These are phyloP conservation scores for Candida gigantensis DNA, from an alignment of 1,139 yeast species.

Conservation along the genomic window DNA sequence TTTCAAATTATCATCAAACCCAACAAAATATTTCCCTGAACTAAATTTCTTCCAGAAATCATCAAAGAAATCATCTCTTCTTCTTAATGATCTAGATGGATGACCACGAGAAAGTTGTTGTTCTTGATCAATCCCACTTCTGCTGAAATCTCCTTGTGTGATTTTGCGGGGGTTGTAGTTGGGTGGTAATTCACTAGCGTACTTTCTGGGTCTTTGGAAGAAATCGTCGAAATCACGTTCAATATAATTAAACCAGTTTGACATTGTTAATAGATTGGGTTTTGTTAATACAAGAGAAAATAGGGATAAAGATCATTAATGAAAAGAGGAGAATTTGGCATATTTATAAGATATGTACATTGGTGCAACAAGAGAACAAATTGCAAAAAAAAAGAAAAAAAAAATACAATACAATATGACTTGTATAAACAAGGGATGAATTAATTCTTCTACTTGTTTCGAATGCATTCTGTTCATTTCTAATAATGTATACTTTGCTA, in stretches of 20 bases:
- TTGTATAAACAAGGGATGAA: too few species aligned
- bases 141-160: conserved; percentile 4
- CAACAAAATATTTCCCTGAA: conserved; percentile 16
- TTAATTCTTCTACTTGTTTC: too few species aligned
- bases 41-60: conserved; percentile 16
- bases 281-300: too few species aligned
- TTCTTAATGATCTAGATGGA: not conserved
- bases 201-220: conserved; percentile 15
- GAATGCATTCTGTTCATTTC: too few species aligned
- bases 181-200: conserved; percentile 13
- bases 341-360: too few species aligned
- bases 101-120: conserved; percentile 1
- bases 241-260: conserved; percentile 8
- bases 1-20: conserved; percentile 23
- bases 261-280: conserved; percentile 2
- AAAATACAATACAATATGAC: too few species aligned
- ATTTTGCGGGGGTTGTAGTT: conserved; percentile 14
- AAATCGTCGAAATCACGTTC: conserved; percentile 17
- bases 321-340: too few species aligned
- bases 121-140: conserved; percentile 1
- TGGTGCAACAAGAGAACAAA: too few species aligned
- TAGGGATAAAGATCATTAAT: too few species aligned
- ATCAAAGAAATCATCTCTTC: conserved; percentile 10
- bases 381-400: too few species aligned
- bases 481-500: too few species aligned